Percentiles rank a stretch among this genome's conserved stretches.
Evolutionary conservation across 371 early-diverging fungal species (phyloP).

Genomic region (Apophysomyces sp.): DNA sequence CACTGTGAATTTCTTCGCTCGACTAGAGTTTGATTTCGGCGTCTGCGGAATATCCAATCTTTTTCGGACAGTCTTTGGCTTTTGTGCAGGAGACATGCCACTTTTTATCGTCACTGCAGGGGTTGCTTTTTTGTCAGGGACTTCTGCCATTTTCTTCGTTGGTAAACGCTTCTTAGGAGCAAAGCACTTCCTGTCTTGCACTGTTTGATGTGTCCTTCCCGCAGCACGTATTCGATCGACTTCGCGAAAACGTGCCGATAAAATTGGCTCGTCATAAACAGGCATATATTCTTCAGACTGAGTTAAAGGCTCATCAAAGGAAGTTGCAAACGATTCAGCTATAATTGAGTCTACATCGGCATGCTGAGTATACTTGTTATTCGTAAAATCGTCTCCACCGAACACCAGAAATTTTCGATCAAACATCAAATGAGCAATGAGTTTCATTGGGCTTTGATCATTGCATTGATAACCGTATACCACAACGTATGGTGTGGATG

Average conservation of each 20-base stretch:
- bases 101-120: not conserved
- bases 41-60: not conserved
- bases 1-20: not conserved
- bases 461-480: not conserved
- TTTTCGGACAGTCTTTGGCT: not conserved
- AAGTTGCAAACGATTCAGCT: not conserved
- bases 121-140: not conserved
- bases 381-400: not conserved
- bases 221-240: not conserved
- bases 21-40: not conserved
- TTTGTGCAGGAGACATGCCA: not conserved
- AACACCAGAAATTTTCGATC: not conserved
- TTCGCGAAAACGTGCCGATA: not conserved
- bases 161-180: not conserved
- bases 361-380: not conserved
- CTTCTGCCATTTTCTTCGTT: not conserved
- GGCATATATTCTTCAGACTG: not conserved
- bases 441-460: not conserved
- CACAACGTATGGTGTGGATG: not conserved
- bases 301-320: not conserved
- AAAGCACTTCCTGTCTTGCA: not conserved
- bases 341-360: not conserved
- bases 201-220: not conserved
- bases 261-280: not conserved
- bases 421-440: not conserved